phyloP scores from a whole-genome alignment of 2,329 filamentous ascomycete genomes.

The Rutstroemia sp. region DNA sequence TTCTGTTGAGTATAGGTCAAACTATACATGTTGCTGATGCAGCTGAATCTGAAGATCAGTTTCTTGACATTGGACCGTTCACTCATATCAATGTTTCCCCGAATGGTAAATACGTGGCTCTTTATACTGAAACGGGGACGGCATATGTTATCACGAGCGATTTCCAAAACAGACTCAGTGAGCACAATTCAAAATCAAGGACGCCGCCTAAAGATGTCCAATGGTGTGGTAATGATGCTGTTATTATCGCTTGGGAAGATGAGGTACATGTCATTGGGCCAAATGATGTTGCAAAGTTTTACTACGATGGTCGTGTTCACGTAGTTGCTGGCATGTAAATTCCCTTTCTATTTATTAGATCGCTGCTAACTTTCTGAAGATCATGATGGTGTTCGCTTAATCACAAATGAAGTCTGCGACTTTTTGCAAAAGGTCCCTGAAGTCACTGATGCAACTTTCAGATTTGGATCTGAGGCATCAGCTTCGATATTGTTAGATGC shows the following conservation, averaged over 20 bases:
- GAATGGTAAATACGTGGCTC: constrained; percentile 77
- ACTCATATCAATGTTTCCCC: constrained; percentile 85
- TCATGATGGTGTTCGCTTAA: constrained; percentile 76
- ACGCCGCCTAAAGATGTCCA: constrained; percentile 81
- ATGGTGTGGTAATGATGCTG: constrained; percentile 94
- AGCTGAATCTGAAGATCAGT: constrained; percentile 82
- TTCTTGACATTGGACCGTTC: constrained; percentile 88
- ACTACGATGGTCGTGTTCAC: constrained; percentile 88
- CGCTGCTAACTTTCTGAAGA: constrained; percentile 35
- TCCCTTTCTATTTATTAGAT: neutral
- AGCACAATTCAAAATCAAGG: constrained; percentile 82
- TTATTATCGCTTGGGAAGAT: constrained; percentile 93
- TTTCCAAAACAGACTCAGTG: constrained; percentile 85
- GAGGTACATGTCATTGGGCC: constrained; percentile 92
- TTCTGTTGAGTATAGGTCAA: constrained; percentile 73
- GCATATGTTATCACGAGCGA: constrained; percentile 93
- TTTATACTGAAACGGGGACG: constrained; percentile 79
- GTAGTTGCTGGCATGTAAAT: constrained; percentile 63
- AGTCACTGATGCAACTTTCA: constrained; percentile 82
- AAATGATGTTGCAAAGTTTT: constrained; percentile 68
- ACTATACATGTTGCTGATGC: constrained; percentile 85
- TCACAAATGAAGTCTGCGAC: constrained; percentile 93
- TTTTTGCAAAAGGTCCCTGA: constrained; percentile 91
- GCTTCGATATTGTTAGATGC: constrained; percentile 92
- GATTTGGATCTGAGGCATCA: constrained; percentile 77